These are phyloP conservation scores for Liriodendron chinense DNA, from an alignment of 164 flowering plant genomes.

Conservation along the genomic window DNA sequence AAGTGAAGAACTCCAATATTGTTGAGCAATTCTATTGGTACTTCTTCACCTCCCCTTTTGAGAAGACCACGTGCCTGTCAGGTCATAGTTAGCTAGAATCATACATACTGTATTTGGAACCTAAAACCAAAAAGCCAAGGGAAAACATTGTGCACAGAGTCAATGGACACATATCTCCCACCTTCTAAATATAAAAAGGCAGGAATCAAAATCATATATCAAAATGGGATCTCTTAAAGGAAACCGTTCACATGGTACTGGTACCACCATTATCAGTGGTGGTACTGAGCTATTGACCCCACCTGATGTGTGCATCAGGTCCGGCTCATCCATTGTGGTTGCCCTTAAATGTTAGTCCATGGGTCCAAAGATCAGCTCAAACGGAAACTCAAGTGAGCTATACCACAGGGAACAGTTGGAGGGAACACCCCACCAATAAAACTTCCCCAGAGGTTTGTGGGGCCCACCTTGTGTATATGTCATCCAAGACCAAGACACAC, in stretches of 20 bases:
- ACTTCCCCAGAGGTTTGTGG: neutral
- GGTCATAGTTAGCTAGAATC: constrained; percentile 1
- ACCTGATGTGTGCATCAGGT: too few species aligned
- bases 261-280: neutral
- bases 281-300: too few species aligned
- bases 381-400: neutral
- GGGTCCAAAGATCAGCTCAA: neutral
- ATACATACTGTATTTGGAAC: neutral
- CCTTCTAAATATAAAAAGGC: neutral
- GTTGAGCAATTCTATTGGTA: constrained; percentile 80
- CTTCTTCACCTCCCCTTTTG: constrained; percentile 67
- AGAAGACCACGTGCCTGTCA: constrained; percentile 80
- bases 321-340: too few species aligned
- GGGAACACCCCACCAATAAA: too few species aligned
- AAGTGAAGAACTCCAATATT: constrained; percentile 92
- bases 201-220: neutral
- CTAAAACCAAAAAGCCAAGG: neutral
- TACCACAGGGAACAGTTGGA: neutral
- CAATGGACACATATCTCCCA: neutral
- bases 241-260: neutral
- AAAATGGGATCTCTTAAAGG: neutral
- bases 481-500: neutral
- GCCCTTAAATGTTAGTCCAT: neutral
- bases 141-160: neutral
- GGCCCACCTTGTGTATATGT: neutral